Evolutionary conservation across 2,329 filamentous ascomycete species (phyloP).

Genomic region (Colletotrichum sublineola): DNA sequence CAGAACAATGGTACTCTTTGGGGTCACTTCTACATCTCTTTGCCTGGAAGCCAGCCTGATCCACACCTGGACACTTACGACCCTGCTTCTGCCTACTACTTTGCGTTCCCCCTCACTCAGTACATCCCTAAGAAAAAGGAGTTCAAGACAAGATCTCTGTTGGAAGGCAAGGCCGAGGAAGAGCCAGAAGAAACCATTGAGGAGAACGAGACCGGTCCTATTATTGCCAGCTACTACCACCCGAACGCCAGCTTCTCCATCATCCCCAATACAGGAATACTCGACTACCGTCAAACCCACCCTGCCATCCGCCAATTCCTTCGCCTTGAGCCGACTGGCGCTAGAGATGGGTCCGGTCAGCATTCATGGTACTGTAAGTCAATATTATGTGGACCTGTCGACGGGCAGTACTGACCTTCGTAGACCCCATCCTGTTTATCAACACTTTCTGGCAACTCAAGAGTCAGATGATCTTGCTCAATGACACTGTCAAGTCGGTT

Average conservation of each 20-base stretch:
- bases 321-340: slow-evolving; percentile 82
- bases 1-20: slow-evolving; percentile 95
- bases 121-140: slow-evolving; percentile 93
- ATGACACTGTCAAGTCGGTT: slow-evolving; percentile 86
- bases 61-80: slow-evolving; percentile 81
- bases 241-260: slow-evolving; percentile 93
- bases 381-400: background rate
- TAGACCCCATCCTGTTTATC: slow-evolving; percentile 85
- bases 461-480: slow-evolving; percentile 90
- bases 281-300: slow-evolving; percentile 75
- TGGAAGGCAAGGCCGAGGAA: slow-evolving; percentile 67
- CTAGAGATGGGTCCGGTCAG: slow-evolving; percentile 85
- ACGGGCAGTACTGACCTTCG: slow-evolving; percentile 3
- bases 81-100: slow-evolving; percentile 82
- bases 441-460: slow-evolving; percentile 98
- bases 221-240: slow-evolving; percentile 90
- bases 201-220: slow-evolving; percentile 71
- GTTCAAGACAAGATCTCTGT: slow-evolving; percentile 86
- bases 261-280: slow-evolving; percentile 81
- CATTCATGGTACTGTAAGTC: slow-evolving; percentile 87
- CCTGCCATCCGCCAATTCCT: slow-evolving; percentile 84
- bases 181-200: slow-evolving; percentile 67
- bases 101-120: slow-evolving; percentile 86
- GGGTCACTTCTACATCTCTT: slow-evolving; percentile 91
- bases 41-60: slow-evolving; percentile 82